Percentiles rank a stretch among this genome's conserved stretches.
phyloP scores from a whole-genome alignment of 306 rosid genomes.

The Lotus japonicus region DNA sequence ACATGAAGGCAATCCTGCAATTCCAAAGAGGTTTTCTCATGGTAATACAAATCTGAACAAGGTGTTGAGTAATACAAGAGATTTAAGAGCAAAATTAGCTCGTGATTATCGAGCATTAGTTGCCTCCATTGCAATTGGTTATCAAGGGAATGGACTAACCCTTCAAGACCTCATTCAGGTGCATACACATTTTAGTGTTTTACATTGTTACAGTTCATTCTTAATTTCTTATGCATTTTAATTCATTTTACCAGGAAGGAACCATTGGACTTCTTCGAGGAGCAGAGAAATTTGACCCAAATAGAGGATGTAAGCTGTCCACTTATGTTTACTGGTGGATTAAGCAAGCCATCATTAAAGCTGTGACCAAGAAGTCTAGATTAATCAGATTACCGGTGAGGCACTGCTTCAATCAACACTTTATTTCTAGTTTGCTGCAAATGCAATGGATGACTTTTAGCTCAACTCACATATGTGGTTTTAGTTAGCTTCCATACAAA shows the following conservation, averaged over 20 bases:
- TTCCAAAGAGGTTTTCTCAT: conserved; percentile 28
- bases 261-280: conserved; percentile 79
- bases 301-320: conserved; percentile 62
- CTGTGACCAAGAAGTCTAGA: conserved; percentile 65
- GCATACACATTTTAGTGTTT: conserved; percentile 13
- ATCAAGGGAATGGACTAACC: conserved; percentile 73
- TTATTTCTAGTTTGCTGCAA: neutral
- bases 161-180: conserved; percentile 86
- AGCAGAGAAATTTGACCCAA: conserved; percentile 66
- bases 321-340: conserved; percentile 94
- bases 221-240: neutral
- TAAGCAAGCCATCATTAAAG: conserved; percentile 68
- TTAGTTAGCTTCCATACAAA: neutral
- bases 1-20: conserved; percentile 33
- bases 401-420: conserved; percentile 9
- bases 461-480: neutral
- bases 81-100: conserved; percentile 49
- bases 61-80: conserved; percentile 42
- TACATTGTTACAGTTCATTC: neutral
- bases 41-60: conserved; percentile 40
- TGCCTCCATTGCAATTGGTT: conserved; percentile 56
- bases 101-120: conserved; percentile 51
- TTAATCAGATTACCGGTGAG: conserved; percentile 77
- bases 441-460: neutral
- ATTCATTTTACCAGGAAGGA: conserved; percentile 57